Conservation (phyloP, 345 rosid species). For the Pistacia vera region DNA sequence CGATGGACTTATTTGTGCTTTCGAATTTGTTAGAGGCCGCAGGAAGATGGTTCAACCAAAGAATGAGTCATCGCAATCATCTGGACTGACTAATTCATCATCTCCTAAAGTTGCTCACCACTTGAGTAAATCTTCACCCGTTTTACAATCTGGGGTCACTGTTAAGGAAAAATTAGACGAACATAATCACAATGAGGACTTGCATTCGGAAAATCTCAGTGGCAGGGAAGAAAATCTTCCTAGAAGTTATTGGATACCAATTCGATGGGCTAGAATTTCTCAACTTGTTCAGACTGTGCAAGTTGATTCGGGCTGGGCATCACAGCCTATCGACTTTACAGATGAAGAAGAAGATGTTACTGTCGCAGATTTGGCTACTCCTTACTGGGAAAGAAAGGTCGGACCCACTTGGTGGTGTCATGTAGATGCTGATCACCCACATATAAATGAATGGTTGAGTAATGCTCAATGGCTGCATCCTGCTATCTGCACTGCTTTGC, state of each 20-base stretch:
- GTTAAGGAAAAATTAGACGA: slow-evolving; percentile 9
- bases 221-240: slow-evolving; percentile 20
- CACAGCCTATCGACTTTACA: slow-evolving; percentile 22
- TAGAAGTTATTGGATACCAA: slow-evolving; percentile 48
- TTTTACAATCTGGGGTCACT: neutral
- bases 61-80: neutral
- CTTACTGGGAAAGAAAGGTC: slow-evolving; percentile 55
- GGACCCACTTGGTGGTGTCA: slow-evolving; percentile 83
- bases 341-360: slow-evolving; percentile 45
- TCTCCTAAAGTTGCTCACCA: neutral
- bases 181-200: slow-evolving; percentile 5
- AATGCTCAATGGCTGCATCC: slow-evolving; percentile 64
- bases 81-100: neutral
- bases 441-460: slow-evolving; percentile 46
- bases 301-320: slow-evolving; percentile 40
- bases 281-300: slow-evolving; percentile 54
- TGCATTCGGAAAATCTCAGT: slow-evolving; percentile 1
- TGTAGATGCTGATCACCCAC: slow-evolving; percentile 49
- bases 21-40: slow-evolving; percentile 42
- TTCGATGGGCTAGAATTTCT: slow-evolving; percentile 60
- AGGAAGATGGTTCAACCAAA: slow-evolving; percentile 28
- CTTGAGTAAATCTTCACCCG: slow-evolving; percentile 11
- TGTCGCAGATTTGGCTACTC: slow-evolving; percentile 57
- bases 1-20: slow-evolving; percentile 62
- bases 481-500: slow-evolving; percentile 51